Evolutionary conservation across 345 rosid genomes (phyloP), one percentile per base, ranked within the genome.

Genomic region (Moricandia arvensis): DNA sequence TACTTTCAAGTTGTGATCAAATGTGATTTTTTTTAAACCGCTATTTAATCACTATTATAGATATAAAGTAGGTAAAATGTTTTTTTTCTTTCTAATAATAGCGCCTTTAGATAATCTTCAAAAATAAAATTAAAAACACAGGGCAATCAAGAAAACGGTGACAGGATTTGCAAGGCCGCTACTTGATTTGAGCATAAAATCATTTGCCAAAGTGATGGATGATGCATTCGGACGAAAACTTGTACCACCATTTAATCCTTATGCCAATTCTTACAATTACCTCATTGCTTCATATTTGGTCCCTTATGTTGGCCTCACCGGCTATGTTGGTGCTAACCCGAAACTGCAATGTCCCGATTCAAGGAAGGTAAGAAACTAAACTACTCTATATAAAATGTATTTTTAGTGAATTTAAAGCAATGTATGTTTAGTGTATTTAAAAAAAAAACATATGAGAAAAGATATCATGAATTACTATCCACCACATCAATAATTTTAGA

Each of bases 241-340:
- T 66, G 2, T 10, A 9, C 97, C 96, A 8, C 90, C 96, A 11
- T 94, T 91, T 31, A 83, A 94, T 51, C 91, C 96, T 17, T 94
- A 90, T 59, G 85, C 81, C 59, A 84, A 74, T 74, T 61, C 82
- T 10, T 58, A 83, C 24, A 88, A 90, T 71, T 91, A 68, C 75
- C 91, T 91, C 29, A 68, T 93, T 27, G 94, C 97, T 34, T 89
- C 91, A 41, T 91, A 86, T 74, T n/a, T 86, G 16, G 76, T 93
- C 49, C 98, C 96, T 54, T 93, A 91, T 29, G 90, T 90, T 62
- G 94, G 93, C 12, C 94, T 91, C 69, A 88, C 93, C 0, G 96
- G 94, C 6, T 88, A 90, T 55, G 97, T 86, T 38, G 97, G 94
- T 13, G 90, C 93, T 11, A 91, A 82, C 54, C 82, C 91, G 1